Percentiles rank a stretch among this genome's conserved stretches.
Evolutionary conservation across 306 rosid species (phyloP).

Genomic region (Vigna nakashimae): DNA sequence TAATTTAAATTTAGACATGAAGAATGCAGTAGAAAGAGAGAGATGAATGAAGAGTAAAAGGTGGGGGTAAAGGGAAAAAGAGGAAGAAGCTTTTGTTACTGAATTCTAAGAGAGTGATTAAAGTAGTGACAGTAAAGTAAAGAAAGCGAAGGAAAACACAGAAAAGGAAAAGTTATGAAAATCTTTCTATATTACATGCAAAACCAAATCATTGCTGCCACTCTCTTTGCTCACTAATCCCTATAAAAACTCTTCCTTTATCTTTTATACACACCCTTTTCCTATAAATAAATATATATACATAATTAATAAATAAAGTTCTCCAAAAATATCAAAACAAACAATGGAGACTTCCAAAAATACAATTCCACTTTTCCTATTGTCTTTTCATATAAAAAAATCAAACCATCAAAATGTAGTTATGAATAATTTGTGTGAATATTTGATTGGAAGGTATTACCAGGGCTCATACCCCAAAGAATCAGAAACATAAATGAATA

Average conservation of each 20-base stretch:
- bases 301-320: conserved; percentile 38
- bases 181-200: conserved; percentile 66
- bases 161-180: conserved; percentile 56
- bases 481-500: not conserved
- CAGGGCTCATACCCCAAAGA: too few species aligned
- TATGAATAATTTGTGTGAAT: too few species aligned
- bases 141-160: conserved; percentile 52
- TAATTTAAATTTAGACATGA: too few species aligned
- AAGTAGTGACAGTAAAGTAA: conserved; percentile 71
- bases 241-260: conserved; percentile 52
- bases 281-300: not conserved
- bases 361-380: conserved; percentile 40
- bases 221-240: conserved; percentile 71
- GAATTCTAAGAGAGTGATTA: conserved; percentile 81
- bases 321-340: conserved; percentile 26
- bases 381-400: conserved; percentile 36
- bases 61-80: conserved; percentile 25
- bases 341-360: conserved; percentile 40
- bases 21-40: conserved; percentile 39
- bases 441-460: too few species aligned
- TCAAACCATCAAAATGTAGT: not conserved
- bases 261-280: conserved; percentile 29
- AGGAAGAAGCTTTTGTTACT: conserved; percentile 65
- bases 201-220: conserved; percentile 76
- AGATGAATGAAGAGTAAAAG: conserved; percentile 49